Evolutionary conservation across 805 yeast genomes (phyloP).

Genomic region (Tetrapisispora phaffii): DNA sequence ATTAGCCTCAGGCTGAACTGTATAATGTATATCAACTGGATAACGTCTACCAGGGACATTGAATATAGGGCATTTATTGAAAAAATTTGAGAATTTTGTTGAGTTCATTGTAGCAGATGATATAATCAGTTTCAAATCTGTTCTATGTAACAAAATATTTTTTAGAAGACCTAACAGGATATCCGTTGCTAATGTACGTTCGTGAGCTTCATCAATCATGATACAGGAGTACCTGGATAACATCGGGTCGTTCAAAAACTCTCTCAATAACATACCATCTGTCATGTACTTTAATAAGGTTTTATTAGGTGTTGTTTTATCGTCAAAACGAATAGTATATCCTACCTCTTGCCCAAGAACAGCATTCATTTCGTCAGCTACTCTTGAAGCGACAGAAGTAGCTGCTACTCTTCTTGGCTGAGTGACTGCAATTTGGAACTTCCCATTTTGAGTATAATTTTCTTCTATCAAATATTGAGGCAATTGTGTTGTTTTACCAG

Average conservation of each 20-base stretch:
- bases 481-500: conserved; percentile 89
- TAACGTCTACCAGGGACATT: conserved; percentile 88
- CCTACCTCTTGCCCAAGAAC: conserved; percentile 85
- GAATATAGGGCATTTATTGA: conserved; percentile 75
- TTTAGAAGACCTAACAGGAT: conserved; percentile 69
- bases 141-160: conserved; percentile 49
- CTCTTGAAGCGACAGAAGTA: conserved; percentile 79
- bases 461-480: conserved; percentile 83
- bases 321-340: conserved; percentile 81
- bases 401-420: conserved; percentile 97
- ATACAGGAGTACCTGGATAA: conserved; percentile 62
- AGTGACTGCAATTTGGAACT: conserved; percentile 69
- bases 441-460: conserved; percentile 52
- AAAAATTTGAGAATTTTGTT: conserved; percentile 70
- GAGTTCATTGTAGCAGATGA: conserved; percentile 97
- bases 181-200: conserved; percentile 89
- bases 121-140: conserved; percentile 64
- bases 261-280: conserved; percentile 89
- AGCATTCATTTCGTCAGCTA: conserved; percentile 79
- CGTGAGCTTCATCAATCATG: conserved; percentile 97
- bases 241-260: conserved; percentile 68
- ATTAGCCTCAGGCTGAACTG: conserved; percentile 82
- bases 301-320: conserved; percentile 43
- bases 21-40: conserved; percentile 80
- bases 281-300: conserved; percentile 86